Evolutionary conservation across 1,139 yeast genomes (phyloP).

Genomic region (Magnusiomyces magnusii): DNA sequence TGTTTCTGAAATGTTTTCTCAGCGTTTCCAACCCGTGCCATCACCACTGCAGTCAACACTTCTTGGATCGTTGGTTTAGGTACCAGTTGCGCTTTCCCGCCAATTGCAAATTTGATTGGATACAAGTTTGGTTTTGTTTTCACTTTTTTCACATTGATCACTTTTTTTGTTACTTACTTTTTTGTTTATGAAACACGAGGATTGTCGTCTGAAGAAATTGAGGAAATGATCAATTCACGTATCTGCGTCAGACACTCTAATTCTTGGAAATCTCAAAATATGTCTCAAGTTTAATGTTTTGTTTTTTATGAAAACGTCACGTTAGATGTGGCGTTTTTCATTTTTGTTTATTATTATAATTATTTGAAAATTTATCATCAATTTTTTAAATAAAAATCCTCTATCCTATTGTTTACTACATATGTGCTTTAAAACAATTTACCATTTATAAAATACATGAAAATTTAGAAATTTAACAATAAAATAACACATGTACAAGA

Average conservation of each 20-base stretch:
- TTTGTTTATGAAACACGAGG: conserved; percentile 71
- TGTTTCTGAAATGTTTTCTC: conserved; percentile 70
- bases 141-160: conserved; percentile 50
- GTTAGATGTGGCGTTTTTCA: too few species aligned
- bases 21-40: too few species aligned
- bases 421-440: too few species aligned
- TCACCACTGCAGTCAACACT: conserved; percentile 61
- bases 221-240: conserved; percentile 41
- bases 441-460: too few species aligned
- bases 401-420: too few species aligned
- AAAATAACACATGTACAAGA: too few species aligned
- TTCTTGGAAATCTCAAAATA: not conserved
- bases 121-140: conserved; percentile 37
- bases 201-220: conserved; percentile 65
- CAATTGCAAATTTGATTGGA: conserved; percentile 49
- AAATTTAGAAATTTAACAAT: too few species aligned
- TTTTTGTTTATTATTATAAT: too few species aligned
- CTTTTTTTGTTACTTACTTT: conserved; percentile 56
- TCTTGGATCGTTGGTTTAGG: conserved; percentile 37
- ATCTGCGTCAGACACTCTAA: conserved; percentile 30
- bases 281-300: too few species aligned
- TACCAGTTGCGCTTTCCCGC: conserved; percentile 68
- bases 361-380: too few species aligned
- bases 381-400: too few species aligned
- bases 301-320: too few species aligned